Evolutionary conservation across 148 eudicot species (phyloP).

Genomic region (Heliamphora exappendiculata): DNA sequence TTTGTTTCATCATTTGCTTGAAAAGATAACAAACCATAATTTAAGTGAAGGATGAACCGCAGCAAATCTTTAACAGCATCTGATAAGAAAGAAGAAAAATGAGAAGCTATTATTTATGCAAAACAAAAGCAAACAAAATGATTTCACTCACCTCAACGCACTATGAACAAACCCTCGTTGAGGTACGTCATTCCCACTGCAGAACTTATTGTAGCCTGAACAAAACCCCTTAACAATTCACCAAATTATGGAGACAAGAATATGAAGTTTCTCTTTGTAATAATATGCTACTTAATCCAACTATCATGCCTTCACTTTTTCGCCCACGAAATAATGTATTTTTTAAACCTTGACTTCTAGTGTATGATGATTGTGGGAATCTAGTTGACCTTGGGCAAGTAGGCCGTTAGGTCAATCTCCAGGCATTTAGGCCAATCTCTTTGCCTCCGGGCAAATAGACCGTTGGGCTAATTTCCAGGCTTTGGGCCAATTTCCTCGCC

Average conservation of each 20-base stretch:
- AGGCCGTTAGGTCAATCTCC: too few relatives aligned
- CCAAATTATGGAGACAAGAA: slow-evolving; percentile 1
- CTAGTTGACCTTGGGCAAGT: too few relatives aligned
- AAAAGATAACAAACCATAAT: background rate
- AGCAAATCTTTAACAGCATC: background rate
- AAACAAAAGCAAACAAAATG: background rate
- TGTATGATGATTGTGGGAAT: too few relatives aligned
- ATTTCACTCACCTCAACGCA: background rate
- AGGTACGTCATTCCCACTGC: background rate
- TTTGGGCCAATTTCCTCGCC: too few relatives aligned
- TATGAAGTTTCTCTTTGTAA: background rate
- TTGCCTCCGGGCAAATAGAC: too few relatives aligned
- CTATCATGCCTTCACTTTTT: background rate
- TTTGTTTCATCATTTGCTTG: background rate
- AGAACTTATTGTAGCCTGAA: background rate
- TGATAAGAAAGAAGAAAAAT: background rate
- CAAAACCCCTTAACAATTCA: background rate
- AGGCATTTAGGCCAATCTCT: too few relatives aligned
- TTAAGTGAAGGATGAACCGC: background rate
- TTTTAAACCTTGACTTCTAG: background rate
- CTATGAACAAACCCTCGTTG: background rate
- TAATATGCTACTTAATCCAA: background rate
- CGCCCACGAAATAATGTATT: background rate
- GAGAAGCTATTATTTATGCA: background rate
- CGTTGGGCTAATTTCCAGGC: too few relatives aligned